Evolutionary conservation across 768 basidiomycete species (phyloP), one percentile per base, ranked within the genome.

Genomic region (Collybiopsis confluens): DNA sequence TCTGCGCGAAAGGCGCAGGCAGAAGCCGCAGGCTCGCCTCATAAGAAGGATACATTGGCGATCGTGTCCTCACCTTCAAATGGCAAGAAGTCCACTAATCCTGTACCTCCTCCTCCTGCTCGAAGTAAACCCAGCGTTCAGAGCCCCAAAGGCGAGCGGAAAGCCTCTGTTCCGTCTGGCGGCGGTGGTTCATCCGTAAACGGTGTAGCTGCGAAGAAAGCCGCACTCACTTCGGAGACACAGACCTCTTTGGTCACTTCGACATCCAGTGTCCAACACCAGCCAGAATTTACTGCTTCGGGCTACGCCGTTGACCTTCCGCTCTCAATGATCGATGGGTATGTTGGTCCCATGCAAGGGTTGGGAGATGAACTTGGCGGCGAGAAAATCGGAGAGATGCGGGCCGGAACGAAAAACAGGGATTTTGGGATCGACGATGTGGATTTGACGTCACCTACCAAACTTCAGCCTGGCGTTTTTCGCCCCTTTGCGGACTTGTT

Each of bases 391-490:
- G 20, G 21, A 40, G 18, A 20, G 20, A 27, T 7, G 26, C 6
- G 27, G 36, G 38, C 30, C 37, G 50, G 50, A 42, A 41, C 24
- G 49, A 51, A 16, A 27, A 33, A 21, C 13, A 52, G 47, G 10
- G 27, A 52, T 42, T 43, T 52, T 26, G 50, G 50, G 40, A 40
- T 52, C 13, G 50, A 52, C 13, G 50, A 52, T n/a, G 40, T 52
- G 7, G 50, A 52, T 41, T 40, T 50, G 36, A 33, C 16, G 13
- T 52, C 50, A 9, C 27, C 50, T 11, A 43, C 50, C 4, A 52
- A 30, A 38, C 15, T 40, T 10, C 16, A 9, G 15, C 37, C 23
- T 15, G 26, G 38, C 8, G 38, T 41, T n/a, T 37, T 41, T 18
- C 50, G 41, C 42, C 38, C 37, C n/a, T 40, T 27, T 18, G 50